Conservation (phyloP, 2,329 filamentous ascomycete genomes). For the Stagonosporopsis tanaceti region DNA sequence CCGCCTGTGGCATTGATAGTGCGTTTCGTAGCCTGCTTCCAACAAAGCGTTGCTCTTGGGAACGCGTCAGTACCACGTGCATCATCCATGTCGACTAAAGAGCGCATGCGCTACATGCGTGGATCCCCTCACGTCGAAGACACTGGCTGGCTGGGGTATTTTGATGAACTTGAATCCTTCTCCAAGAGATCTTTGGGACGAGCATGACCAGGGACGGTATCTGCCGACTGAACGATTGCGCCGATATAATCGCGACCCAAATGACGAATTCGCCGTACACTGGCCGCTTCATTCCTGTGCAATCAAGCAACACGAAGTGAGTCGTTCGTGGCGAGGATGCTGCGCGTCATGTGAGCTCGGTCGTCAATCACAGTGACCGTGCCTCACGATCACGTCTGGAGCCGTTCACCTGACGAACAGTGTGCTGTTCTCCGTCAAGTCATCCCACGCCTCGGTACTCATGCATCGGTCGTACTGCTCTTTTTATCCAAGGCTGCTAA, state of each 20-base stretch:
- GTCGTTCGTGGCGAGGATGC: neutral
- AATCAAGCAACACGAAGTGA: neutral
- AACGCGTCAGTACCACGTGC: constrained; percentile 2
- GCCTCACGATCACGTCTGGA: constrained; percentile 10
- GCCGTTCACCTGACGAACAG: constrained; percentile 20
- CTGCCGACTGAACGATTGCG: neutral
- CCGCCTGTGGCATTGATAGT: neutral
- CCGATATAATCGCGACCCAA: neutral
- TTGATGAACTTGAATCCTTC: constrained; percentile 1
- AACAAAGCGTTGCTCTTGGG: constrained; percentile 4
- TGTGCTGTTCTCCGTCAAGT: constrained; percentile 2
- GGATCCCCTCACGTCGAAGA: neutral
- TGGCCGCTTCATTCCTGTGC: constrained; percentile 2
- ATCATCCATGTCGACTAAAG: constrained; percentile 2
- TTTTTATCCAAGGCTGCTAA: constrained; percentile 18
- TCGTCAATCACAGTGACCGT: constrained; percentile 1
- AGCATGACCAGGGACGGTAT: constrained; percentile 1
- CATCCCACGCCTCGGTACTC: constrained; percentile 26
- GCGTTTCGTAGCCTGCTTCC: neutral
- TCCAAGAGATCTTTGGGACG: neutral
- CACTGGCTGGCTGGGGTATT: neutral
- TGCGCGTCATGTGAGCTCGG: neutral
- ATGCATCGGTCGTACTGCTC: constrained; percentile 24
- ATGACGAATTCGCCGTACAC: constrained; percentile 3
- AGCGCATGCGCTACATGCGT: neutral